These are phyloP conservation scores for Pyrenophora graminea DNA, from an alignment of 2,329 filamentous ascomycete species.

Conservation along the genomic window DNA sequence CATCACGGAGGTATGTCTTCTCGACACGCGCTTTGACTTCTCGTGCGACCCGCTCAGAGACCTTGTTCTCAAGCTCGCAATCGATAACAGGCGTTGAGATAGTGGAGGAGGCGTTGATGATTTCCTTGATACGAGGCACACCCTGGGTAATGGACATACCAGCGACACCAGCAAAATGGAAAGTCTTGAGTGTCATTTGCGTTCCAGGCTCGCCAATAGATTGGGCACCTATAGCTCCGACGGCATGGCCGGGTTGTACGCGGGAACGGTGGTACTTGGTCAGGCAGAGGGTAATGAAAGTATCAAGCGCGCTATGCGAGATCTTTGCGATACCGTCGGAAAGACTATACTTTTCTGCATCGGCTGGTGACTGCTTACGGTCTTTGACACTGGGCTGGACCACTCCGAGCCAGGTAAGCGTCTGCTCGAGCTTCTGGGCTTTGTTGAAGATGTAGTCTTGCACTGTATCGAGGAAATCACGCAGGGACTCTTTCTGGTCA, in stretches of 20 bases:
- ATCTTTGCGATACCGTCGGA: slow-evolving; percentile 81
- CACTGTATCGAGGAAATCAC: slow-evolving; percentile 80
- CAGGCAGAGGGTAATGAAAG: slow-evolving; percentile 81
- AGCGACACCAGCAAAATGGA: slow-evolving; percentile 99
- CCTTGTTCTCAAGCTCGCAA: slow-evolving; percentile 78
- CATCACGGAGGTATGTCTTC: slow-evolving; percentile 87
- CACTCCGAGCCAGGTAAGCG: slow-evolving; percentile 35
- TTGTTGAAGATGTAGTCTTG: slow-evolving; percentile 69
- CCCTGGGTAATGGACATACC: slow-evolving; percentile 99
- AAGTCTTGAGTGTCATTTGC: slow-evolving; percentile 98
- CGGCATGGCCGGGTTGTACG: slow-evolving; percentile 92
- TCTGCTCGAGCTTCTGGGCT: slow-evolving; percentile 64
- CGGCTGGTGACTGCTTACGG: slow-evolving; percentile 25
- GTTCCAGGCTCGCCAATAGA: slow-evolving; percentile 98
- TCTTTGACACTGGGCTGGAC: slow-evolving; percentile 17
- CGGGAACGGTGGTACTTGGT: slow-evolving; percentile 89
- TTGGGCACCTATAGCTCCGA: slow-evolving; percentile 94
- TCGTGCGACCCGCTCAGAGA: slow-evolving; percentile 76
- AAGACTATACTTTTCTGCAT: slow-evolving; percentile 44
- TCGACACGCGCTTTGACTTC: slow-evolving; percentile 93
- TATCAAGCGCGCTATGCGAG: slow-evolving; percentile 70
- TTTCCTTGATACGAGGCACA: slow-evolving; percentile 99
- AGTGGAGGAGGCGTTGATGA: slow-evolving; percentile 94
- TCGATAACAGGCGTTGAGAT: slow-evolving; percentile 95
- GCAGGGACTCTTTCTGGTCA: slow-evolving; percentile 69